These are phyloP conservation scores for Corynascus novoguineensis DNA, from an alignment of 495 filamentous ascomycete genomes.

Conservation along the genomic window DNA sequence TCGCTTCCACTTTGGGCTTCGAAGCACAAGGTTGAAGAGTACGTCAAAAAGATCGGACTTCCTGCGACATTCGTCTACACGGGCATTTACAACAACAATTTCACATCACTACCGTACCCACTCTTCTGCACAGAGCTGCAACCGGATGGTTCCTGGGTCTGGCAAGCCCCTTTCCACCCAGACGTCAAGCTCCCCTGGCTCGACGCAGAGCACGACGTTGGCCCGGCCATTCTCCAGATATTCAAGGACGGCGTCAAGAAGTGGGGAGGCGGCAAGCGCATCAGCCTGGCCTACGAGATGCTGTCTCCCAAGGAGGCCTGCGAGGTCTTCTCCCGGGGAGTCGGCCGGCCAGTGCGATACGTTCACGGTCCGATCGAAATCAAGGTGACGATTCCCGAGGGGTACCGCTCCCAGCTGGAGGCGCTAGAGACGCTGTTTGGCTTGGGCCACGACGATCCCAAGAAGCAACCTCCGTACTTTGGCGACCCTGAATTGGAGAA, in stretches of 20 bases:
- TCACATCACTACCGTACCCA: slow-evolving; percentile 87
- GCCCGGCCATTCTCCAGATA: slow-evolving; percentile 88
- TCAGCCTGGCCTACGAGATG: slow-evolving; percentile 88
- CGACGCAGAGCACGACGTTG: slow-evolving; percentile 94
- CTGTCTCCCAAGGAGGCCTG: slow-evolving; percentile 81
- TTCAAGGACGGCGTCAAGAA: slow-evolving; percentile 86
- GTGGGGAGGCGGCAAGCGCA: slow-evolving; percentile 89
- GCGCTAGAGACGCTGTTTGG: slow-evolving; percentile 61
- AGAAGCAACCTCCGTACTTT: slow-evolving; percentile 51
- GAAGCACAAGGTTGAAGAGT: slow-evolving; percentile 88
- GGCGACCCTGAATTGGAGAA: slow-evolving; percentile 48
- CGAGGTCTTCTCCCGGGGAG: slow-evolving; percentile 67
- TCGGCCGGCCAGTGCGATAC: slow-evolving; percentile 73
- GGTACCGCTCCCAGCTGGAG: slow-evolving; percentile 85
- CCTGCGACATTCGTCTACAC: slow-evolving; percentile 91
- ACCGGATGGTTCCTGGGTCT: slow-evolving; percentile 77
- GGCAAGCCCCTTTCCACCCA: slow-evolving; percentile 91
- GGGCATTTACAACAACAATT: slow-evolving; percentile 99
- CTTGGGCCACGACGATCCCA: slow-evolving; percentile 50
- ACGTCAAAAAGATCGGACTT: slow-evolving; percentile 74
- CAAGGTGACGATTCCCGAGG: slow-evolving; percentile 76
- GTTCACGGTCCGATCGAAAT: slow-evolving; percentile 71
- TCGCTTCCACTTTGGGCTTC: slow-evolving; percentile 83
- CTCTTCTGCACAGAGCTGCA: slow-evolving; percentile 89
- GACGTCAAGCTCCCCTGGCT: slow-evolving; percentile 89